These are phyloP conservation scores for Benincasa hispida DNA, from an alignment of 306 rosid genomes.

Conservation along the genomic window DNA sequence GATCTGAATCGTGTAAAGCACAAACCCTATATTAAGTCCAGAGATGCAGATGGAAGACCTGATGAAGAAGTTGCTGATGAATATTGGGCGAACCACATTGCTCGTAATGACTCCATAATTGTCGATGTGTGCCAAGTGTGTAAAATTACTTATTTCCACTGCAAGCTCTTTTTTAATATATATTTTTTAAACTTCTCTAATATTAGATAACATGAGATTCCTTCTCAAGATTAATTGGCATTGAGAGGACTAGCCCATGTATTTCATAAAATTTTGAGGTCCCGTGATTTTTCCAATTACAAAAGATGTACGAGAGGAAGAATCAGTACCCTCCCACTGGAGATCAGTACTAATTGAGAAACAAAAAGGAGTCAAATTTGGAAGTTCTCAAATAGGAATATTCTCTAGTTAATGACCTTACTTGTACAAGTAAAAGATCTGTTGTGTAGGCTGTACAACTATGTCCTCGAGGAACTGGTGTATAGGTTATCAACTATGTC, in stretches of 20 bases:
- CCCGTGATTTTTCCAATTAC: too few relatives aligned
- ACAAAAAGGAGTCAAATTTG: background rate
- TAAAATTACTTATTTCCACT: conserved; percentile 12
- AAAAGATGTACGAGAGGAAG: background rate
- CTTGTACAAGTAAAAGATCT: background rate
- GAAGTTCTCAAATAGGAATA: background rate
- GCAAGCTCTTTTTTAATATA: background rate
- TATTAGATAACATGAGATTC: too few relatives aligned
- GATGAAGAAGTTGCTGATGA: conserved; percentile 99
- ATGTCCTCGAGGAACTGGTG: background rate
- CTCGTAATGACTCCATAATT: conserved; percentile 95
- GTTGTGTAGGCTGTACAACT: background rate
- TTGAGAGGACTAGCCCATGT: too few relatives aligned
- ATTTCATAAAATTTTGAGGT: too few relatives aligned
- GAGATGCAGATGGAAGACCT: conserved; percentile 96
- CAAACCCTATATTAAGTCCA: conserved; percentile 84
- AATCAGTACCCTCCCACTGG: background rate
- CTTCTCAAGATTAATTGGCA: too few relatives aligned
- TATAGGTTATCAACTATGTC: background rate
- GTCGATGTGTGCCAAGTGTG: conserved; percentile 98
- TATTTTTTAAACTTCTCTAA: too few relatives aligned
- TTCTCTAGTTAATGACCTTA: background rate
- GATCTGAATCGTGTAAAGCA: conserved; percentile 95
- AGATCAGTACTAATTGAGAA: background rate
- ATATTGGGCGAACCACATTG: conserved; percentile 97